These are phyloP conservation scores for Fusarium sambucinum DNA, from an alignment of 2,329 filamentous ascomycete species.

Conservation along the genomic window DNA sequence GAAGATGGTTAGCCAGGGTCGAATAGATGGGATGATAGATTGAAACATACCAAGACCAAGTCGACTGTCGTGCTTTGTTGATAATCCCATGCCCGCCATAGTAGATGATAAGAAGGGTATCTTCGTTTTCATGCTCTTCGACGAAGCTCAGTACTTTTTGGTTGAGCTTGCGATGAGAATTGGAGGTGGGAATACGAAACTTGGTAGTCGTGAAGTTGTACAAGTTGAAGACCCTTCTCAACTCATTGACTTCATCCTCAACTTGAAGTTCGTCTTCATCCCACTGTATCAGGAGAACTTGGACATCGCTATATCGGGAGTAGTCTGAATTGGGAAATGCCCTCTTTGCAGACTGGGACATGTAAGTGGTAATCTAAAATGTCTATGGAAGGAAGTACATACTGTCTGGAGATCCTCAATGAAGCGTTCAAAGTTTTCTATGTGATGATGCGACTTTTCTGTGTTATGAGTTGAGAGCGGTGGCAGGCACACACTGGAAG, in stretches of 20 bases:
- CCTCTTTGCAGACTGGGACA: slow-evolving; percentile 38
- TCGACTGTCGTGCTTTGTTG: slow-evolving; percentile 46
- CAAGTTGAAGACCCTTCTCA: slow-evolving; percentile 38
- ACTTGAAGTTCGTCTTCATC: slow-evolving; percentile 48
- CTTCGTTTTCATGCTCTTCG: slow-evolving; percentile 46
- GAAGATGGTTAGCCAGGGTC: slow-evolving; percentile 28
- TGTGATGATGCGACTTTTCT: slow-evolving; percentile 46
- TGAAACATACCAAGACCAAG: slow-evolving; percentile 44
- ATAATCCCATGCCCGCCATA: slow-evolving; percentile 46
- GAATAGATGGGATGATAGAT: too few species aligned
- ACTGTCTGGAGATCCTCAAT: slow-evolving; percentile 43
- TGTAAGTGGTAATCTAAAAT: slow-evolving; percentile 10
- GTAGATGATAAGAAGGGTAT: slow-evolving; percentile 46
- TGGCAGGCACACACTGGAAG: slow-evolving; percentile 40
- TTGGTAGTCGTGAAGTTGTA: slow-evolving; percentile 43
- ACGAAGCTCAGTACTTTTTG: slow-evolving; percentile 43
- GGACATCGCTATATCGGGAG: slow-evolving; percentile 45
- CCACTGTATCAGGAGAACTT: slow-evolving; percentile 46
- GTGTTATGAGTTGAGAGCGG: slow-evolving; percentile 45
- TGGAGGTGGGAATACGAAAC: slow-evolving; percentile 44
- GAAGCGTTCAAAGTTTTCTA: slow-evolving; percentile 41
- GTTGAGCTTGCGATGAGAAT: slow-evolving; percentile 45
- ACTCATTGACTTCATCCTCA: slow-evolving; percentile 42
- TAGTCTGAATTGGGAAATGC: slow-evolving; percentile 47
- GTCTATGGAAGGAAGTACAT: background rate